Base-by-base conservation (phyloP, 2,329 filamentous ascomycete genomes). In the Botrytis porri region DNA sequence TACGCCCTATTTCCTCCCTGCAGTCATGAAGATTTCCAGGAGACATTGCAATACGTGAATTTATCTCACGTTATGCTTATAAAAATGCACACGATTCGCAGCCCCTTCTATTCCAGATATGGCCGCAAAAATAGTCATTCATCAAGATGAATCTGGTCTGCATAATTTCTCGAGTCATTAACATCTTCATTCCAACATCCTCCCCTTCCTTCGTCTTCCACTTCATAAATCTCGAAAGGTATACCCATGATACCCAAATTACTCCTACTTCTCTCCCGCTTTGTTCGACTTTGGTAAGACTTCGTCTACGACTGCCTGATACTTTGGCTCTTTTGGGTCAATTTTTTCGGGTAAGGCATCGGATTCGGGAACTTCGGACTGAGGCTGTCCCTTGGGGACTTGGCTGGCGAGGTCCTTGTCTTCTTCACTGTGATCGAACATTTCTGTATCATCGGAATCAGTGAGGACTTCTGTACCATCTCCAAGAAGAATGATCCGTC, bases 401-500 rank as follows among this genome's bases (percentile, higher is more conserved):
- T 97, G 94, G 82, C 92, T 95, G 77, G 89, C 91, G 76, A 95
- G 87, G 81, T 97, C 94, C 82, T 93, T 93, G 80, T 97, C 93
- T 79, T 90, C 88, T 80, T 97, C 93, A 81, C 94, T 88, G 80
- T 94, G 91, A 82, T 98, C 94, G 84, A 98, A 97, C 91, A 97
- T 95, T 80, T 97, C 94, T 76, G 92, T 90, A 81, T 98, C 94
- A 83, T 94, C 91, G 81, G 92, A 92, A 83, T 96, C 94, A 78
- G 93, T 94, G 80, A 95, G 86, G 82, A 97, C 90, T 86, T 98
- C 95, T 80, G 94, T 97, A 80, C 95, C 96, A 85, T 98, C 95
- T 77, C 95, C 95, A 78, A 99, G 89, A 81, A 97, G 91, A 83
- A 98, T 98, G 82, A 98, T 94, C 79, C 95, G 91, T 78, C 94